Conservation (phyloP, 306 rosid species). For the Quercus agrifolia region DNA sequence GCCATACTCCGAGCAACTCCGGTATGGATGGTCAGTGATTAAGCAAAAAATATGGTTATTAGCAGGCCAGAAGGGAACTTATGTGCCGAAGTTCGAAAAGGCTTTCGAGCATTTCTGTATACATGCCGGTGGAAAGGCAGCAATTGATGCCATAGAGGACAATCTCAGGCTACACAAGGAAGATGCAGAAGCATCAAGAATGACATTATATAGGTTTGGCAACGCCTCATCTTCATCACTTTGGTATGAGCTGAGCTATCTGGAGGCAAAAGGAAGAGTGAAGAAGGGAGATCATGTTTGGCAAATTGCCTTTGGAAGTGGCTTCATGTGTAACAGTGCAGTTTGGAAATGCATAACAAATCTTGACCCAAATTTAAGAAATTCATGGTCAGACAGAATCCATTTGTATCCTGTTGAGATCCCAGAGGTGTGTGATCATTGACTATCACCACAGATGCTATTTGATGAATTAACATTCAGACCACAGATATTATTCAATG, state of each 20-base stretch:
- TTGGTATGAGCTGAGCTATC: conserved; percentile 61
- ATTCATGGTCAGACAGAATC: conserved; percentile 66
- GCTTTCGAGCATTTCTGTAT: conserved; percentile 70
- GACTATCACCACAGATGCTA: conserved; percentile 10
- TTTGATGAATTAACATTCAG: too few species aligned
- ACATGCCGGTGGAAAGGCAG: conserved; percentile 78
- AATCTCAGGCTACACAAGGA: conserved; percentile 49
- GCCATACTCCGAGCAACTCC: conserved; percentile 61
- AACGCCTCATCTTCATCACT: conserved; percentile 69
- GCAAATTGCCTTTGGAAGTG: conserved; percentile 77
- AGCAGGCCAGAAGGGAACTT: conserved; percentile 24
- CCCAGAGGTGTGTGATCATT: conserved; percentile 25
- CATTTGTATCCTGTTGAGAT: conserved; percentile 46
- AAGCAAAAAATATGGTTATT: conserved; percentile 26
- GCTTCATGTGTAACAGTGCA: conserved; percentile 73
- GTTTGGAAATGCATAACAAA: conserved; percentile 60
- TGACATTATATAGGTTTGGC: conserved; percentile 74
- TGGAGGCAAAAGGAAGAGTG: conserved; percentile 62
- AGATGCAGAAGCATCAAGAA: conserved; percentile 71
- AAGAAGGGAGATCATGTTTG: conserved; percentile 61
- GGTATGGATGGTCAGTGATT: conserved; percentile 35
- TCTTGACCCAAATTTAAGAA: conserved; percentile 42
- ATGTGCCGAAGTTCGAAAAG: conserved; percentile 53
- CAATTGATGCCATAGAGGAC: conserved; percentile 53
- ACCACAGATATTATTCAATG: too few species aligned